These are phyloP conservation scores for Cichorium intybus DNA, from an alignment of 140 eudicot species.

Conservation along the genomic window DNA sequence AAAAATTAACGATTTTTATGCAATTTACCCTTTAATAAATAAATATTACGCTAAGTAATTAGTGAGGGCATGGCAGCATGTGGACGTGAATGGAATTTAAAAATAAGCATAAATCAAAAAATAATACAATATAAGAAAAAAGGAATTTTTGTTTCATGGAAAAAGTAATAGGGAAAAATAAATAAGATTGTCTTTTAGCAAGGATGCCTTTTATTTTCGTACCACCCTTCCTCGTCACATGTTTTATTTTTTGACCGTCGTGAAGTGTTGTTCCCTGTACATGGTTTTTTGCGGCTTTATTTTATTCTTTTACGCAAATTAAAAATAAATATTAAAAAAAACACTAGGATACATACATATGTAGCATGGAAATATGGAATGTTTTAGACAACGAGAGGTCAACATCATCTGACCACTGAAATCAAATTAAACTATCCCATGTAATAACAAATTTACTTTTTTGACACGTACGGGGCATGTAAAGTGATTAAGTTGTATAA, in stretches of 20 bases:
- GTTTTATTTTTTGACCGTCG: constrained; percentile 20
- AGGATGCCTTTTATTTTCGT: background rate
- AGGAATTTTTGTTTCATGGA: constrained; percentile 5
- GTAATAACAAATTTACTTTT: too few species aligned
- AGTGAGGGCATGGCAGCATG: constrained; percentile 7
- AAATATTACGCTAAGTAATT: background rate
- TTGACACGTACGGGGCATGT: too few species aligned
- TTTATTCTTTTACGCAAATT: background rate
- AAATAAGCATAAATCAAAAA: background rate
- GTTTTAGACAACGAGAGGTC: constrained; percentile 26
- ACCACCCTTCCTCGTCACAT: constrained; percentile 24
- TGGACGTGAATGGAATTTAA: background rate
- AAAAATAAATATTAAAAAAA: background rate
- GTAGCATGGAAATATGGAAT: constrained; percentile 8
- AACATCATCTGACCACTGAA: background rate
- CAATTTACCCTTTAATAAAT: too few species aligned
- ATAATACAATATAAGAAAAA: background rate
- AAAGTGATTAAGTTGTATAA: too few species aligned
- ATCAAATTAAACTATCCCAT: background rate
- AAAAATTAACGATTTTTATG: too few species aligned
- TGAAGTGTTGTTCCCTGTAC: constrained; percentile 13
- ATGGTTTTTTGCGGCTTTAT: constrained; percentile 11
- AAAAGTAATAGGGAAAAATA: constrained; percentile 9
- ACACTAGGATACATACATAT: background rate
- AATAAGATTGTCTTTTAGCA: constrained; percentile 5